Evolutionary conservation across 768 basidiomycete genomes (phyloP).

Genomic region (Lepiota brunneoincarnata): DNA sequence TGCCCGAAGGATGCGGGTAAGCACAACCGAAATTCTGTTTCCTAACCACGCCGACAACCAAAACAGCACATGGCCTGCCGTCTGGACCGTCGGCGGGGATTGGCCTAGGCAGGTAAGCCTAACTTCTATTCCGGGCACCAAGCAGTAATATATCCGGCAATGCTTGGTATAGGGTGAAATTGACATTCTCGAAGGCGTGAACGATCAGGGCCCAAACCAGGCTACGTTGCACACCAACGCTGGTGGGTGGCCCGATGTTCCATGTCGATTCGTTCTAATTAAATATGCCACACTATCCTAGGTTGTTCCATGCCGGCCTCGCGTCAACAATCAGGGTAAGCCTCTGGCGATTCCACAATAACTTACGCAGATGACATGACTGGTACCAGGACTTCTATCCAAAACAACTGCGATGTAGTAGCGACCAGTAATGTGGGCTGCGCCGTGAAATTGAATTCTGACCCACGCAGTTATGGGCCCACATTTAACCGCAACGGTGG

Average conservation of each 20-base stretch:
- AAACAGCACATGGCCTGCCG: slow-evolving; percentile 46
- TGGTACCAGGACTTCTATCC: slow-evolving; percentile 26
- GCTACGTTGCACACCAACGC: slow-evolving; percentile 55
- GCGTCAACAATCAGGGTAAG: slow-evolving; percentile 39
- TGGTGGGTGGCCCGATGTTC: slow-evolving; percentile 23
- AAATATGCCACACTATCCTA: slow-evolving; percentile 4
- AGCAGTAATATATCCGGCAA: not conserved
- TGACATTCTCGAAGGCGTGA: slow-evolving; percentile 58
- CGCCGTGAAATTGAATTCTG: slow-evolving; percentile 37
- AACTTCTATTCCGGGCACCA: slow-evolving; percentile 11
- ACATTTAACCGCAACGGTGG: slow-evolving; percentile 55
- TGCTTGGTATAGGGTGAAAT: slow-evolving; percentile 34
- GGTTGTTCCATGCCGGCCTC: slow-evolving; percentile 45
- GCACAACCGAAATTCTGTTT: slow-evolving; percentile 2
- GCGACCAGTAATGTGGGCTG: slow-evolving; percentile 51
- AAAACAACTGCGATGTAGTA: slow-evolving; percentile 40
- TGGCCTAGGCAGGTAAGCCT: slow-evolving; percentile 26
- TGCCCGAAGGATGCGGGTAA: slow-evolving; percentile 56
- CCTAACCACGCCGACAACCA: too few species aligned
- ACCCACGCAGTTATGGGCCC: slow-evolving; percentile 45
- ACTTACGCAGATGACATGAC: not conserved
- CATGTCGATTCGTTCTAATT: not conserved
- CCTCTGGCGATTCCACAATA: not conserved
- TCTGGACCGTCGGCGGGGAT: slow-evolving; percentile 34
- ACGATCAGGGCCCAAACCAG: slow-evolving; percentile 48